These are phyloP conservation scores for Vararia minispora DNA, from an alignment of 768 basidiomycete species.

Conservation along the genomic window DNA sequence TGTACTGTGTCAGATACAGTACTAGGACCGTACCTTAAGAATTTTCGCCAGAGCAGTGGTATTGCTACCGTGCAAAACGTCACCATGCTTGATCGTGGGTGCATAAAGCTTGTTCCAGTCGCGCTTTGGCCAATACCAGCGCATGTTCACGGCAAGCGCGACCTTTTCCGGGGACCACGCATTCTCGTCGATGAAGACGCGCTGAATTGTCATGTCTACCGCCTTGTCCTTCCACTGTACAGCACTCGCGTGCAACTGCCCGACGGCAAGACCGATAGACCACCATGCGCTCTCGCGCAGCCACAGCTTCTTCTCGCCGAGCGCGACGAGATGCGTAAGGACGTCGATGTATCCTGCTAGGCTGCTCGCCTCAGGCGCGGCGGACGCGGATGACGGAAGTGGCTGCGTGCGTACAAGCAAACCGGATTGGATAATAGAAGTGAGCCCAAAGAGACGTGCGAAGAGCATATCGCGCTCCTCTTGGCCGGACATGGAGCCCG, in stretches of 20 bases:
- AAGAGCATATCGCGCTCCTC: slow-evolving; percentile 92
- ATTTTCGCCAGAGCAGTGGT: slow-evolving; percentile 63
- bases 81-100: slow-evolving; percentile 67
- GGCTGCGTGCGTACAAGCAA: slow-evolving; percentile 56
- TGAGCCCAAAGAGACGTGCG: slow-evolving; percentile 85
- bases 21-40: slow-evolving; percentile 72
- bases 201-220: slow-evolving; percentile 34
- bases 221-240: slow-evolving; percentile 67
- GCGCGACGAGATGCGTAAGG: slow-evolving; percentile 44
- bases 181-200: slow-evolving; percentile 39
- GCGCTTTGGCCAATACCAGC: slow-evolving; percentile 43
- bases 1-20: too few relatives aligned
- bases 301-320: slow-evolving; percentile 86
- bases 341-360: slow-evolving; percentile 46
- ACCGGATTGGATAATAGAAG: slow-evolving; percentile 76
- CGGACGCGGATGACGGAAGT: slow-evolving; percentile 40
- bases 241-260: slow-evolving; percentile 43
- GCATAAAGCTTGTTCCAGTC: slow-evolving; percentile 57
- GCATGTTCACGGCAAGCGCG: slow-evolving; percentile 65
- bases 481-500: slow-evolving; percentile 74
- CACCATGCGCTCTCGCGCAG: slow-evolving; percentile 88
- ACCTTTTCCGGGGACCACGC: slow-evolving; percentile 86
- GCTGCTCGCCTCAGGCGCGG: slow-evolving; percentile 43
- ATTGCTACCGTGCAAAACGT: slow-evolving; percentile 63
- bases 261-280: slow-evolving; percentile 54